These are phyloP conservation scores for Sparassis latifolia DNA, from an alignment of 1,284 basidiomycete species.

Conservation along the genomic window DNA sequence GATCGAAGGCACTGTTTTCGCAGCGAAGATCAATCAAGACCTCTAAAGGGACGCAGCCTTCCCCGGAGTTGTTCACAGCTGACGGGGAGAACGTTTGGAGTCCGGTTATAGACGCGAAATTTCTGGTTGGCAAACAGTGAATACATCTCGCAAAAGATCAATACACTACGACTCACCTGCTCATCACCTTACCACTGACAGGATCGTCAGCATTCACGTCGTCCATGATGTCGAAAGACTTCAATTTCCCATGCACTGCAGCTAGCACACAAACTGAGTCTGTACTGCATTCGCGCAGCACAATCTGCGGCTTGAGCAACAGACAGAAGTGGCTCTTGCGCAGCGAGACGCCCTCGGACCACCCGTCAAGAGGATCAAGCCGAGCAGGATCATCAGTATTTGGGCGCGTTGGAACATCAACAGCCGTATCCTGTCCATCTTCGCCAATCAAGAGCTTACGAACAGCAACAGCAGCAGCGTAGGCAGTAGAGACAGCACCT, in stretches of 20 bases:
- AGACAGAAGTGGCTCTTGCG: constrained; percentile 75
- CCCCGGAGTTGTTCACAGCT: constrained; percentile 29
- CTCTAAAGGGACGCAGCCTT: constrained; percentile 75
- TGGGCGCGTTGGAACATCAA: constrained; percentile 30
- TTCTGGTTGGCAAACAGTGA: constrained; percentile 12
- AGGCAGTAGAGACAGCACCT: constrained; percentile 36
- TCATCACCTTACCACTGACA: constrained; percentile 82
- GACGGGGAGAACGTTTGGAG: constrained; percentile 87
- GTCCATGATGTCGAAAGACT: constrained; percentile 82
- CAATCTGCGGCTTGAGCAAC: constrained; percentile 88
- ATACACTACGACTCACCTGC: constrained; percentile 47
- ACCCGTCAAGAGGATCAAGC: constrained; percentile 61
- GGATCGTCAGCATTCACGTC: constrained; percentile 76
- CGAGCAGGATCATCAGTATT: constrained; percentile 11
- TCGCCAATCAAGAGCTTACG: constrained; percentile 56
- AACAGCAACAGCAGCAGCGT: constrained; percentile 55
- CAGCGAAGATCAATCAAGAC: constrained; percentile 82
- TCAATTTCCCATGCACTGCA: constrained; percentile 78
- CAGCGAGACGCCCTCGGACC: constrained; percentile 63
- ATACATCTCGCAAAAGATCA: not conserved
- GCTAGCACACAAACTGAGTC: constrained; percentile 69
- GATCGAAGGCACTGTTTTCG: constrained; percentile 80
- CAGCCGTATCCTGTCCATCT: constrained; percentile 33
- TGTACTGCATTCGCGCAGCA: constrained; percentile 58
- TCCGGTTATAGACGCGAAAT: constrained; percentile 39